Evolutionary conservation across 352 stramenopile genomes (phyloP).

Genomic region (Plasmopara viticola): DNA sequence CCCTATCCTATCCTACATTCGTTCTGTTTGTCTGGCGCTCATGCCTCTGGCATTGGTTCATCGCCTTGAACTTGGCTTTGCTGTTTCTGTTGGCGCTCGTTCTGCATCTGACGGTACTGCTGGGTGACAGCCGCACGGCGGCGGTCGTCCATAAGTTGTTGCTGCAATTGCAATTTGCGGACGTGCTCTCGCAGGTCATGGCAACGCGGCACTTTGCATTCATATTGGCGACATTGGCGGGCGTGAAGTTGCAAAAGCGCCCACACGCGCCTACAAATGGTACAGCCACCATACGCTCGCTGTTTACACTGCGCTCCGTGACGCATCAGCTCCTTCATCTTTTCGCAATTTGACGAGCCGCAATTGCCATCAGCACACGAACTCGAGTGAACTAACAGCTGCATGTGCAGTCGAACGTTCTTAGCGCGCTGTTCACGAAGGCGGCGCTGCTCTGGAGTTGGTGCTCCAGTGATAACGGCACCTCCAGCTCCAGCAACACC

Average conservation of each 20-base stretch:
- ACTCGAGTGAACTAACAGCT: slow-evolving; percentile 95
- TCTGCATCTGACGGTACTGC: slow-evolving; percentile 83
- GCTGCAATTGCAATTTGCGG: slow-evolving; percentile 93
- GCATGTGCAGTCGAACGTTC: slow-evolving; percentile 97
- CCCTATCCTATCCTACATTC: slow-evolving; percentile 40
- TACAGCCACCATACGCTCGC: slow-evolving; percentile 89
- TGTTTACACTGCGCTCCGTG: slow-evolving; percentile 93
- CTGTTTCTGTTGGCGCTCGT: slow-evolving; percentile 33
- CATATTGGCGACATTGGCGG: slow-evolving; percentile 90
- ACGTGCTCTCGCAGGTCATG: slow-evolving; percentile 94
- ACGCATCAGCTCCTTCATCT: slow-evolving; percentile 98
- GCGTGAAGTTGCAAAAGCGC: slow-evolving; percentile 96
- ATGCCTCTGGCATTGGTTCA: slow-evolving; percentile 33
- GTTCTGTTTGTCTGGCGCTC: slow-evolving; percentile 18
- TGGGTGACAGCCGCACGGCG: slow-evolving; percentile 85
- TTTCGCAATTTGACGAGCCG: slow-evolving; percentile 94
- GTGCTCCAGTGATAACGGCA: slow-evolving; percentile 16
- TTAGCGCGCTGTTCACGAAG: slow-evolving; percentile 85
- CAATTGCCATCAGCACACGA: slow-evolving; percentile 91
- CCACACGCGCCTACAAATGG: slow-evolving; percentile 96
- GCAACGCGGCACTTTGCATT: slow-evolving; percentile 95
- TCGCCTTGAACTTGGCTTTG: slow-evolving; percentile 27
- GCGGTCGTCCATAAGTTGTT: slow-evolving; percentile 97
- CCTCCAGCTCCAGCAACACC: slow-evolving; percentile 16
- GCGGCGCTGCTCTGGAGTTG: slow-evolving; percentile 62